phyloP scores from a whole-genome alignment of 208 protist species.

The Leishmania gerbilli region DNA sequence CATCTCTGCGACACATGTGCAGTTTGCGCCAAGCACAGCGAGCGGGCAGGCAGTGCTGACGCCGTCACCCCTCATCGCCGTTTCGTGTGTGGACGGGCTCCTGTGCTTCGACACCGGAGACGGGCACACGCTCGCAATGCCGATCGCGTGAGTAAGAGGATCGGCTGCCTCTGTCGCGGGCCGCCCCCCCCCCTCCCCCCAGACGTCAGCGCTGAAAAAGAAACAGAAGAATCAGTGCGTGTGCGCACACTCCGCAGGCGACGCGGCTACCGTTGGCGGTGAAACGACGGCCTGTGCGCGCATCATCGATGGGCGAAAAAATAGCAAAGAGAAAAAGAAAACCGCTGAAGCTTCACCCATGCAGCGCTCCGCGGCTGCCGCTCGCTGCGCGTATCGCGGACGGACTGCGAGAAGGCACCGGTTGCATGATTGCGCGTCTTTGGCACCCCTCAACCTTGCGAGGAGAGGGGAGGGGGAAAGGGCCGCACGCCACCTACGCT shows the following conservation, averaged over 20 bases:
- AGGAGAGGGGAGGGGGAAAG: not conserved
- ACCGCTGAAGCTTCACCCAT: too few species aligned
- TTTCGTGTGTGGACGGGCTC: conserved; percentile 21
- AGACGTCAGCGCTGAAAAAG: not conserved
- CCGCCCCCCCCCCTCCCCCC: not conserved
- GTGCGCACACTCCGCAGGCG: not conserved
- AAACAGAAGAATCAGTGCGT: not conserved
- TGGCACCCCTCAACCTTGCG: not conserved
- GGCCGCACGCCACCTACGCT: not conserved
- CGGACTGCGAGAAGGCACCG: not conserved
- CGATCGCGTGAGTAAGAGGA: not conserved
- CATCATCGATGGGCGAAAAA: not conserved
- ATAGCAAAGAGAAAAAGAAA: not conserved
- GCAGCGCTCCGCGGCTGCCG: not conserved
- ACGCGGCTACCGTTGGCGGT: not conserved
- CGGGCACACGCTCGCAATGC: conserved; percentile 20
- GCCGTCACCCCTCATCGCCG: conserved; percentile 18
- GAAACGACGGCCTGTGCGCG: not conserved
- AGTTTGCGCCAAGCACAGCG: not conserved
- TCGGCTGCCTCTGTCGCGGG: not conserved
- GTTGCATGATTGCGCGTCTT: not conserved
- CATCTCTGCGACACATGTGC: conserved; percentile 5
- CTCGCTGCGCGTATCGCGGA: not conserved
- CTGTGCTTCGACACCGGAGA: conserved; percentile 25
- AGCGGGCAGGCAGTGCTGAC: not conserved